Evolutionary conservation across 768 basidiomycete species (phyloP), one percentile per base, ranked within the genome.

Genomic region (Leccinellum albellum): DNA sequence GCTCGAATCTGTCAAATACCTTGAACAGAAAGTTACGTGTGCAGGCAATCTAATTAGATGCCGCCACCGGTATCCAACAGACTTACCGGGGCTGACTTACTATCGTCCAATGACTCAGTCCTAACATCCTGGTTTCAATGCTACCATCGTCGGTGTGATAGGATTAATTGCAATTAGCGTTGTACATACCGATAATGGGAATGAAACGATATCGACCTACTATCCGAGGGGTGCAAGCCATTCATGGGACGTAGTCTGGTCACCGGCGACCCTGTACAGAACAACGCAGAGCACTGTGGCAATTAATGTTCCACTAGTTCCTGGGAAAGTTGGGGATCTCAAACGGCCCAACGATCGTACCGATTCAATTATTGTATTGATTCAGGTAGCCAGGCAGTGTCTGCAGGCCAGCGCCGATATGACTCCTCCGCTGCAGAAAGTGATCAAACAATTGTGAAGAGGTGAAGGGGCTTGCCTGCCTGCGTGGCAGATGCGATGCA

Each of bases 81-180:
- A 21, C 20, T 61, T 2, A 35, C 66, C 67, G 40, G 67, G 53
- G 23, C 28, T 68, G 67, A 69, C 55, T 21, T 20, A n/a, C n/a
- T n/a, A n/a, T n/a, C 5, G 5, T 20, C 40, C 40, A 12, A 13
- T 20, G 20, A 20, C 20, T 42, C 40, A 6, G 28, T 28, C 28
- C 28, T 28, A 28, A 28, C 28, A 28, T 6, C 28, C 28, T 6
- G 28, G 28, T 6, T 28, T 6, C 3, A 6, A 28, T 28, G 28
- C 28, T 28, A 28, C 28, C 28, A 28, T 6, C 28, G 28, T 28
- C 28, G 28, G 28, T 6, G 28, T 28, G n/a, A n/a, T n/a, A 28
- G 28, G 7, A 6, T 28, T 6, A n/a, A 29, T 12, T 31, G 35
- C 10, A 32, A 13, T 28, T 17, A 6, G n/a, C 17, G 12, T 56